Evolutionary conservation across 352 stramenopile genomes (phyloP).

Genomic region (Aphanomyces astaci): DNA sequence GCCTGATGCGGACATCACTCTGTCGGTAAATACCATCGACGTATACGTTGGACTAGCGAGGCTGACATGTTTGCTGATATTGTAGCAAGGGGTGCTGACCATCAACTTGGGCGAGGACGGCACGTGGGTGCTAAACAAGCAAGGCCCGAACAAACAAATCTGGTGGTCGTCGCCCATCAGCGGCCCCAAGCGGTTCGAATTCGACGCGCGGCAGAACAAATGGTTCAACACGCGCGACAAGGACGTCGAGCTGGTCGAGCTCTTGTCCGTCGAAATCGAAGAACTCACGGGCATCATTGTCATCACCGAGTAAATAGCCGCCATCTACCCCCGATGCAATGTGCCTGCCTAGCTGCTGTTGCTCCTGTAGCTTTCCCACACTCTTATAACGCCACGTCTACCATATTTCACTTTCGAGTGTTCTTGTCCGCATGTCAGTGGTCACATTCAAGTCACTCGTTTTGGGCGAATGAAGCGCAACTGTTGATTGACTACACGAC

Average conservation of each 20-base stretch:
- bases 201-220: constrained; percentile 45
- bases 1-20: constrained; percentile 71
- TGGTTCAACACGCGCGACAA: constrained; percentile 80
- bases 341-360: no score
- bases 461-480: no score
- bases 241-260: constrained; percentile 56
- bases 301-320: constrained; percentile 37
- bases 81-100: constrained; percentile 93
- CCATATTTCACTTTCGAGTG: no score
- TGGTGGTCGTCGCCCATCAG: constrained; percentile 96
- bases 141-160: constrained; percentile 95
- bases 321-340: no score
- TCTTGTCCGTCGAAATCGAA: constrained; percentile 68
- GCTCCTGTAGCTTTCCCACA: no score
- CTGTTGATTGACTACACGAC: no score
- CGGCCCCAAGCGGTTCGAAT: constrained; percentile 86
- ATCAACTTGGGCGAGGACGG: constrained; percentile 89
- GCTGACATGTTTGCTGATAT: not conserved
- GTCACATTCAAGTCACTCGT: no score
- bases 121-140: constrained; percentile 97
- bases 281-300: constrained; percentile 76
- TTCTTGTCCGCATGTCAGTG: no score
- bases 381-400: no score
- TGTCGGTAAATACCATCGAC: no score
- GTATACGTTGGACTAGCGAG: no score